Evolutionary conservation across 2,329 filamentous ascomycete species (phyloP).

Genomic region (Fusarium paranaense): DNA sequence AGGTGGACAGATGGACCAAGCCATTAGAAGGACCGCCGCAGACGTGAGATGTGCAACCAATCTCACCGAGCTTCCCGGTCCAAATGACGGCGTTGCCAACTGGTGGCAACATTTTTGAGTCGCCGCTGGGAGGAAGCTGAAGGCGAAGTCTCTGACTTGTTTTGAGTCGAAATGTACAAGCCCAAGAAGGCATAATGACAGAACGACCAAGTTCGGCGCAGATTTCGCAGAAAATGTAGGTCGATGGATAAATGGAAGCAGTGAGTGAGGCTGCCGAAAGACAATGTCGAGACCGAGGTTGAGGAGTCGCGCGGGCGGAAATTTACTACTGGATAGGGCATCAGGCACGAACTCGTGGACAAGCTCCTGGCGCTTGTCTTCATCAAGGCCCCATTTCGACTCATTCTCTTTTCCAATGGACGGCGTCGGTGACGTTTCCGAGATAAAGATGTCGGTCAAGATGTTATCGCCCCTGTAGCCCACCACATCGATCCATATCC

Average conservation of each 20-base stretch:
- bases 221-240: not conserved
- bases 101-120: conserved; percentile 6
- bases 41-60: not conserved
- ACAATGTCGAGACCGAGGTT: conserved; percentile 9
- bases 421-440: not conserved
- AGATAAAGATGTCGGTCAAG: not conserved
- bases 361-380: conserved; percentile 1
- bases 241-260: not conserved
- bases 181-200: not conserved
- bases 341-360: not conserved
- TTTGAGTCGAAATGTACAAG: not conserved
- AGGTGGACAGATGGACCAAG: conserved; percentile 4
- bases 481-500: not conserved
- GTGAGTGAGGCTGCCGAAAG: not conserved
- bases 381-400: conserved; percentile 5
- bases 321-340: not conserved
- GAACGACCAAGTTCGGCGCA: not conserved
- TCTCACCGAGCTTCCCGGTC: not conserved
- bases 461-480: not conserved
- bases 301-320: not conserved
- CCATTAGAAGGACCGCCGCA: not conserved
- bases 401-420: conserved; percentile 1
- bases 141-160: not conserved
- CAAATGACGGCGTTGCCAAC: not conserved
- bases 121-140: not conserved